Evolutionary conservation across 2,329 filamentous ascomycete genomes (phyloP), one percentile per base, ranked within the genome.

Genomic region (Arthrocladium fulminans): DNA sequence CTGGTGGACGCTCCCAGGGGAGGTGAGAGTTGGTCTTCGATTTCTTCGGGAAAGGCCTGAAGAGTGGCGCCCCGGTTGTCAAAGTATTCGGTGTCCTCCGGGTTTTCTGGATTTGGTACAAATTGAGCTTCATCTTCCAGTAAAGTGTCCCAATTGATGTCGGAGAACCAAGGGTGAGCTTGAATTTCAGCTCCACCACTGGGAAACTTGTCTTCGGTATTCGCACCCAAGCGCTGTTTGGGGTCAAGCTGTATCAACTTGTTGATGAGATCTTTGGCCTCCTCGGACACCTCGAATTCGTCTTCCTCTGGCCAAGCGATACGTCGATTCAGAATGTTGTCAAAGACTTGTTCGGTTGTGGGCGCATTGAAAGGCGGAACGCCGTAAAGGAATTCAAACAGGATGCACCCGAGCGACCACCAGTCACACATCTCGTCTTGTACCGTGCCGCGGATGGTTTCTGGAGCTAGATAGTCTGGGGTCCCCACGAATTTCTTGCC

Each of bases 361-460:
- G 76, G 73, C 1, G 88, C 92, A 64, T 97, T 88, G 66, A 98
- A 98, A 0, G 92, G 92, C 1, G 92, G 92, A 50, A 87, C 84
- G 1, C 92, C 92, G 61, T 87, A 97, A 2, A 98, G 71, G 57
- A 95, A 96, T 61, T 98, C 92, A 60, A 96, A 98, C 66, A 97
- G 72, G 58, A 98, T 97, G 65, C 94, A 98, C 1, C 92, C 92
- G n/a, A 98, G 76, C 19, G 92, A 97, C 92, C 92, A 98, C 92
- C 92, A 98, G 80, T 98, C 92, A 63, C 92, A 97, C 57, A 90
- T 92, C 65, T 97, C 90, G 61, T 98, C 92, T 65, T 98, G 92
- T 1, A 90, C 88, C 56, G 88, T 82, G 43, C 94, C 92, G 56
- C 88, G 89, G 62, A 98, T 94, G 0, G 94, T 98, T 64, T 98